Evolutionary conservation across 768 basidiomycete genomes (phyloP), one percentile per base, ranked within the genome.

Genomic region (Collybia mongolica): DNA sequence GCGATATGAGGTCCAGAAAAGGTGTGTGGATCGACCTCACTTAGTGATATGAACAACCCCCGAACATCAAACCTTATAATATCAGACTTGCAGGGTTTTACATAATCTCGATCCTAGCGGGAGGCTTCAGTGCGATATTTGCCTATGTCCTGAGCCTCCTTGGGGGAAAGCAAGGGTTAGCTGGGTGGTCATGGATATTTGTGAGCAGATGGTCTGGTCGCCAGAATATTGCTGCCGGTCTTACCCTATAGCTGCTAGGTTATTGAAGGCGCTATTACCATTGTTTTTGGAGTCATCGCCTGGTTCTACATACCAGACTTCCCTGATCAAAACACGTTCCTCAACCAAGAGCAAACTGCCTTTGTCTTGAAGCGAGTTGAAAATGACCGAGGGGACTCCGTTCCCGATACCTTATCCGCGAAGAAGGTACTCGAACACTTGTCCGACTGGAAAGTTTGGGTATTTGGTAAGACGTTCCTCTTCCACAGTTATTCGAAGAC

Each of bases 171-270:
- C 52, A 61, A 36, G 76, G 74, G 14, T 60, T 78, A 36, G 58
- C 71, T 20, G 77, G 75, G 5, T 79, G 78, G 77, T 68, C 76
- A 1, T 81, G 77, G 76, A 79, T 80, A 44, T 80, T 80, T 57
- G 79, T 75, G 55, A 55, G 72, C 59, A 17, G 35, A 39, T 8
- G 29, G n/a, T 40, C 53, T 18, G 22, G 18, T 32, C 54, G 44
- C 22, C 42, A 32, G 14, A 18, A 46, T 26, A 32, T 47, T 54
- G n/a, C 48, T n/a, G 28, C 37, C 20, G n/a, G 14, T 20, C 39
- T 17, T 24, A 40, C 46, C 23, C 48, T 45, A 6, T 32, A 14
- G 11, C 9, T 32, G 11, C 14, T 49, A 81, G 78, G 75, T 80
- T 43, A 64, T 80, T 19, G 78, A 80, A 59, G 77, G 78, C 6